Base-by-base conservation (phyloP, 257 asterid genomes). In the Leonotis leonurus region DNA sequence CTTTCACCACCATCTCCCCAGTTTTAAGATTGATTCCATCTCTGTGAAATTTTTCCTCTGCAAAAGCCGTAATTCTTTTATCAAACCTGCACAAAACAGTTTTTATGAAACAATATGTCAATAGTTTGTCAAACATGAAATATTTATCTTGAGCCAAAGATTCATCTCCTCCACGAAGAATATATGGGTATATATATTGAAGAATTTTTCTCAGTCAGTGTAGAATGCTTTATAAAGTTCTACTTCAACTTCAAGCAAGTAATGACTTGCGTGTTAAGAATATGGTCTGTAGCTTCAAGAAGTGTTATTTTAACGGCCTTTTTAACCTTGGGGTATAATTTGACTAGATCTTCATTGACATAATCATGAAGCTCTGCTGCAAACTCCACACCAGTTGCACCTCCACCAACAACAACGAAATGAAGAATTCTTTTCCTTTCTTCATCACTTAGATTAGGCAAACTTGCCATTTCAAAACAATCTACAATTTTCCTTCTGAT, bases 391-490 rank as follows among this genome's bases (percentile, higher is more conserved):
- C 98, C 98, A 3, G 95, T 80, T 44, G 98, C 95, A 41, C 98
- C 98, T 70, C 98, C 98, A 75, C 97, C 98, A 70, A 92, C 97
- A 56, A 92, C 82, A 44, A 92, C 95, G 66, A 92, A 92, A 68
- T 92, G 98, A 78, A 92, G 98, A 74, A 92, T 73, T 52, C 68
- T 78, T 78, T 80, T 80, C 64, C 88, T 86, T 75, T 88, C 98
- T 78, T 92, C 93, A 51, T 89, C 93, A 71, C 82, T 83, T 53
- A 92, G 82, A 57, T 68, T 84, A 33, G 97, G 95, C 74, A 89
- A 52, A 70, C 83, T 83, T 33, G 98, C 98, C 76, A 73, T 83
- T 64, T 92, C 98, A 76, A 92, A 92, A 74, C 97, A 88, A 67
- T 89, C 92, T 65, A 92, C 67, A 52, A 92, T 78, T 0, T 81